A percentile compares a stretch with the other conserved stretches of the same genome.
These are phyloP conservation scores for Daldinia vernicosa DNA, from an alignment of 495 filamentous ascomycete genomes.

Conservation along the genomic window DNA sequence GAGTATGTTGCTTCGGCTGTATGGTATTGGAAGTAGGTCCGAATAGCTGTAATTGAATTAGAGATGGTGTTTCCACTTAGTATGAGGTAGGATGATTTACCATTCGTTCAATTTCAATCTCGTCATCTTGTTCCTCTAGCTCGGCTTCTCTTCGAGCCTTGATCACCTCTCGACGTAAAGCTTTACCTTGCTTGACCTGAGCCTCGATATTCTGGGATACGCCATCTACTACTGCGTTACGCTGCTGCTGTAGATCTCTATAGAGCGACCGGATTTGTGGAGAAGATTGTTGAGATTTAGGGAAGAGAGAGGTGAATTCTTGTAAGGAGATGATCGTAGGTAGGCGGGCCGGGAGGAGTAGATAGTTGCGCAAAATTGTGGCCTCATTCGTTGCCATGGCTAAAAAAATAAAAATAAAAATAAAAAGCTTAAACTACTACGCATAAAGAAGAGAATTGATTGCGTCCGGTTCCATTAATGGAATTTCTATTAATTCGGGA, in stretches of 20 bases:
- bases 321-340: conserved; percentile 75
- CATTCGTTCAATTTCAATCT: conserved; percentile 75
- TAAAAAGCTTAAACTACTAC: not conserved
- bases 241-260: conserved; percentile 76
- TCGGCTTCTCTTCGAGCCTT: conserved; percentile 63
- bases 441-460: conserved; percentile 4
- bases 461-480: not conserved
- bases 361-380: conserved; percentile 77
- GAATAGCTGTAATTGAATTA: conserved; percentile 63
- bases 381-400: conserved; percentile 76
- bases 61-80: not conserved
- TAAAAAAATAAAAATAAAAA: not conserved
- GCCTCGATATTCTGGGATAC: conserved; percentile 73
- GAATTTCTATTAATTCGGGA: not conserved
- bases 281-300: conserved; percentile 70
- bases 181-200: conserved; percentile 71
- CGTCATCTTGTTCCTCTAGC: conserved; percentile 66
- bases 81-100: conserved; percentile 51
- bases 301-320: conserved; percentile 81
- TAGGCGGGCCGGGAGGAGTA: conserved; percentile 77
- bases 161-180: conserved; percentile 68
- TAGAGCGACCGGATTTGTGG: conserved; percentile 80
- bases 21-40: conserved; percentile 59
- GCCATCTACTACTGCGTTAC: conserved; percentile 71
- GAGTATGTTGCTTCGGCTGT: conserved; percentile 62